These are phyloP conservation scores for Haplographium delicatum DNA, from an alignment of 495 filamentous ascomycete genomes.

Conservation along the genomic window DNA sequence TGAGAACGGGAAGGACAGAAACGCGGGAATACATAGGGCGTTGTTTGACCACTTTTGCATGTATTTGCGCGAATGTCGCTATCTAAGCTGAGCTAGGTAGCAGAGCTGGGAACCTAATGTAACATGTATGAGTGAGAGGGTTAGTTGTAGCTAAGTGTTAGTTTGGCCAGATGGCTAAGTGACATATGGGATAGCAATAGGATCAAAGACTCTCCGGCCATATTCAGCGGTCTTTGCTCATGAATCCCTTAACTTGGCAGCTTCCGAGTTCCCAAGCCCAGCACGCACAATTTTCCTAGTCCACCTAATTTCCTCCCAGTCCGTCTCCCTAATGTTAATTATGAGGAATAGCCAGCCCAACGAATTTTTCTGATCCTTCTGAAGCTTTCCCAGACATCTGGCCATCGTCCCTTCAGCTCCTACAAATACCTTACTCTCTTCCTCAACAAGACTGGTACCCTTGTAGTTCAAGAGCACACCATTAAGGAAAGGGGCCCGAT, in stretches of 20 bases:
- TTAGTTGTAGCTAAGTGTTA: conserved; percentile 21
- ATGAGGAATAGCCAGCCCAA: conserved; percentile 41
- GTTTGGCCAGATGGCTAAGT: conserved; percentile 2
- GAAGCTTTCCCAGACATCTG: conserved; percentile 48
- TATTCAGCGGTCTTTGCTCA: no score
- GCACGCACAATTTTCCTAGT: conserved; percentile 32
- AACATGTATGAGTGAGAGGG: conserved; percentile 1
- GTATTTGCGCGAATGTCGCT: not conserved
- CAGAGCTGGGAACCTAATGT: conserved; percentile 7
- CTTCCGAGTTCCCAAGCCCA: conserved; percentile 5
- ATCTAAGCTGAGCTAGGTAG: not conserved
- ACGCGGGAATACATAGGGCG: conserved; percentile 1
- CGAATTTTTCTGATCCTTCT: conserved; percentile 32
- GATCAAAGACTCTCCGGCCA: conserved; percentile 3
- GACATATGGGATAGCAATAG: conserved; percentile 16
- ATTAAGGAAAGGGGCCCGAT: conserved; percentile 44
- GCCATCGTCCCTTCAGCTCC: conserved; percentile 36
- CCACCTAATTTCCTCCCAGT: conserved; percentile 47
- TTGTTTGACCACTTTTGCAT: not conserved
- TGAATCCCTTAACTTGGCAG: no score
- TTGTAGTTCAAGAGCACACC: conserved; percentile 47
- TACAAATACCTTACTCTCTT: conserved; percentile 40
- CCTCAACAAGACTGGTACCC: conserved; percentile 38
- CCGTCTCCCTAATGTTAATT: conserved; percentile 45
- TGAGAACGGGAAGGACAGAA: no score